Evolutionary conservation across 495 filamentous ascomycete species (phyloP), one percentile per base, ranked within the genome.

Genomic region (Aspergillus diversus): DNA sequence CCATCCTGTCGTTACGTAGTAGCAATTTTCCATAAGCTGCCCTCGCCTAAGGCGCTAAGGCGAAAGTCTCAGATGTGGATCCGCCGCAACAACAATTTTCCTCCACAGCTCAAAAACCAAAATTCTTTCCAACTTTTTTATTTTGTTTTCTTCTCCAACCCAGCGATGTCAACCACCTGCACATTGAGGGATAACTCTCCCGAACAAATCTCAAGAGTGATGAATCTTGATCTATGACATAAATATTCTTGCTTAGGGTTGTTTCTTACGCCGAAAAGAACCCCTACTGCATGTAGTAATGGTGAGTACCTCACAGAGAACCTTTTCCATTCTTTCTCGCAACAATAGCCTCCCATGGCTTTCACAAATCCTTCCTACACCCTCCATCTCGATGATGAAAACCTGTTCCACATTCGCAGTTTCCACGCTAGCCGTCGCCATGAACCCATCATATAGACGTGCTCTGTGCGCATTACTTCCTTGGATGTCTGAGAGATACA

Each of bases 391-490:
- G 63, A 81, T 80, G 79, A 82, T 82, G 78, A 82, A 81, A 81
- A 76, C 34, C 51, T 68, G 76, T 79, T 73, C 79, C 75, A 79
- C 77, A 81, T 82, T 82, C 79, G 79, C 79, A 82, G 79, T 81
- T 82, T 82, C 74, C 77, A 82, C 79, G 78, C 78, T 78, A 82
- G 78, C 66, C 76, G 73, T 80, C 76, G 69, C 67, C 65, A 55
- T 51, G 67, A 72, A 74, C 69, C 71, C 66, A 72, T 50, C 47
- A 65, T 69, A 42, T 59, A 70, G 69, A 71, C 71, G 71, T 65
- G 71, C 71, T 66, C 57, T 75, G 73, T 67, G 73, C 73, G 73
- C 68, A 73, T 46, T 68, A 67, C 73, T 75, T 75, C 71, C 73
- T 75, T 75, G 73, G 73, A 75, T 75, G 73, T 75, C 71, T 75